These are phyloP conservation scores for Pyricularia pennisetigena DNA, from an alignment of 2,329 filamentous ascomycete species.

Conservation along the genomic window DNA sequence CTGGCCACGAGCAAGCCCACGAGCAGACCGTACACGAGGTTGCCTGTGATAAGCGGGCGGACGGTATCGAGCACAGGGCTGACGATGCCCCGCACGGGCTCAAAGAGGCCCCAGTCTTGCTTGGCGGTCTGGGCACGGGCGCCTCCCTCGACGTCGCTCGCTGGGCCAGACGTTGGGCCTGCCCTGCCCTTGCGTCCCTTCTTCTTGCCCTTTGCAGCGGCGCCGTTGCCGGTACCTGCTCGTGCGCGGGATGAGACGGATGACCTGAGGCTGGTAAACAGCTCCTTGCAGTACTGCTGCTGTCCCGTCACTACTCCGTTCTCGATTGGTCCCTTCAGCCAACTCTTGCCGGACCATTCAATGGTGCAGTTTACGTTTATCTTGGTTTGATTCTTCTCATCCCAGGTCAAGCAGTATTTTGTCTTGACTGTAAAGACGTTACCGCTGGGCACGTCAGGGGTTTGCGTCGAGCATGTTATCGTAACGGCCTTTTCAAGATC, in stretches of 20 bases:
- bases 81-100: conserved; percentile 62
- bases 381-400: conserved; percentile 73
- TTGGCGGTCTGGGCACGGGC: conserved; percentile 30
- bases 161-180: conserved; percentile 32
- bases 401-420: conserved; percentile 91
- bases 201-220: conserved; percentile 48
- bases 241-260: conserved; percentile 59
- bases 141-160: conserved; percentile 25
- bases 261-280: conserved; percentile 64
- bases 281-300: conserved; percentile 67
- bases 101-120: conserved; percentile 67
- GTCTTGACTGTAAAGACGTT: conserved; percentile 90
- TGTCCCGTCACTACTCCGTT: conserved; percentile 92
- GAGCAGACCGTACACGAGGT: conserved; percentile 67
- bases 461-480: conserved; percentile 76
- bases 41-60: conserved; percentile 61
- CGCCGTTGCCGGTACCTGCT: conserved; percentile 33
- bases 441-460: conserved; percentile 88
- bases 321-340: conserved; percentile 93
- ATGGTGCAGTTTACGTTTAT: conserved; percentile 82
- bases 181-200: conserved; percentile 41
- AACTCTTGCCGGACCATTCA: conserved; percentile 97
- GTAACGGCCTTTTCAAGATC: conserved; percentile 83
- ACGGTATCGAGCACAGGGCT: conserved; percentile 62
- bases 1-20: conserved; percentile 63